Percentiles rank a stretch among this genome's conserved stretches.
phyloP scores from a whole-genome alignment of 2,329 filamentous ascomycete genomes.

The Elsinoe fawcettii region DNA sequence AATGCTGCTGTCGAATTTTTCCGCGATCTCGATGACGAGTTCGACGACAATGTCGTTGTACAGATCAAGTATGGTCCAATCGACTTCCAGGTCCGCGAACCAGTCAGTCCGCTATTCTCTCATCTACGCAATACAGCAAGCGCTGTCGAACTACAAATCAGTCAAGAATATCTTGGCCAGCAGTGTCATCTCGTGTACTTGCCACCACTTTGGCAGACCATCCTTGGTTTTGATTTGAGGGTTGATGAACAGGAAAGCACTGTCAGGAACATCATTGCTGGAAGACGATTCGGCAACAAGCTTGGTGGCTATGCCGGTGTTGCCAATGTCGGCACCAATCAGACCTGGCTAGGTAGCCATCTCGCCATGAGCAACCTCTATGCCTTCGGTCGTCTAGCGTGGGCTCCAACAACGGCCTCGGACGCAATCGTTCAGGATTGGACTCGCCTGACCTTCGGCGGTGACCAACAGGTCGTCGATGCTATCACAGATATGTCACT shows the following conservation, averaged over 20 bases:
- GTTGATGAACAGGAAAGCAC: slow-evolving; percentile 49
- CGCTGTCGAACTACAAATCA: slow-evolving; percentile 59
- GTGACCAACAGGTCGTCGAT: slow-evolving; percentile 47
- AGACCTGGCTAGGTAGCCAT: slow-evolving; percentile 62
- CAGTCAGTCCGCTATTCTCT: slow-evolving; percentile 56
- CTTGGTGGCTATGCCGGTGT: slow-evolving; percentile 59
- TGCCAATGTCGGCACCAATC: slow-evolving; percentile 58
- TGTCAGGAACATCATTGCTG: slow-evolving; percentile 54
- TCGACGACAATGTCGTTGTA: slow-evolving; percentile 62
- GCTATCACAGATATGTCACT: slow-evolving; percentile 57
- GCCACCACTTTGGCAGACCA: slow-evolving; percentile 59
- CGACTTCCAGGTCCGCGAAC: slow-evolving; percentile 65
- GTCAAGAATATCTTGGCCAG: slow-evolving; percentile 64
- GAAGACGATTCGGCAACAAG: slow-evolving; percentile 50
- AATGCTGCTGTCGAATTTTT: slow-evolving; percentile 65
- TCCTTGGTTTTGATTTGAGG: slow-evolving; percentile 59
- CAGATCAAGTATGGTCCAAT: slow-evolving; percentile 70
- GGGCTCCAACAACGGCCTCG: slow-evolving; percentile 49
- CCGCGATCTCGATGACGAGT: slow-evolving; percentile 54
- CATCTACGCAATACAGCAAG: slow-evolving; percentile 40
- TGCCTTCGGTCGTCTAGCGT: slow-evolving; percentile 59
- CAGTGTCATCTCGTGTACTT: slow-evolving; percentile 62
- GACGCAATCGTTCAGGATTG: slow-evolving; percentile 53
- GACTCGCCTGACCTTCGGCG: slow-evolving; percentile 59
- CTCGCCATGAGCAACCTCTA: slow-evolving; percentile 65